A percentile compares a stretch with the other conserved stretches of the same genome.
phyloP scores from a whole-genome alignment of 352 stramenopile species.

The Pythium rhizo-oryzae region DNA sequence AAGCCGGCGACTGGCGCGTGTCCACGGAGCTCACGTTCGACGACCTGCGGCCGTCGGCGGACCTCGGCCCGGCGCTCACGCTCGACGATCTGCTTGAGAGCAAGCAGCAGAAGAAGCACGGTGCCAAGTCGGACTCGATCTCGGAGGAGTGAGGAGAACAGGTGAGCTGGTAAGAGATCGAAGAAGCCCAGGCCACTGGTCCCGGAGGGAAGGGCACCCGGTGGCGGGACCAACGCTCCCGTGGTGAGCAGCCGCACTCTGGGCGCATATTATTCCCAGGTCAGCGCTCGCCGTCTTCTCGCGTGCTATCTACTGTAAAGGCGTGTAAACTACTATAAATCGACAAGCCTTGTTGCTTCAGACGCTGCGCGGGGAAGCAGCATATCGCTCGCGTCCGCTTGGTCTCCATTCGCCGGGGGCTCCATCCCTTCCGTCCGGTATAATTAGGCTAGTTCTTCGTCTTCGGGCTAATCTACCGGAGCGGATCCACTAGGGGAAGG shows the following conservation, averaged over 20 bases:
- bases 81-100: constrained; percentile 31
- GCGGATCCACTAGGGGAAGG: constrained; percentile 34
- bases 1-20: constrained; percentile 27
- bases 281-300: neutral
- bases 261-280: neutral
- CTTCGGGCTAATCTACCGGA: neutral
- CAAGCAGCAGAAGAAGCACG: constrained; percentile 16
- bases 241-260: no score
- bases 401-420: no score
- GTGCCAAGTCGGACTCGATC: constrained; percentile 11
- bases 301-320: constrained; percentile 1
- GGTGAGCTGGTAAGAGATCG: neutral
- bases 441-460: neutral
- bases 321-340: constrained; percentile 19
- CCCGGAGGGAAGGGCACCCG: no score
- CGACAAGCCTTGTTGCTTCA: constrained; percentile 1
- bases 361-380: no score
- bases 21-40: constrained; percentile 33
- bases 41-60: constrained; percentile 23
- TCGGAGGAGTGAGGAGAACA: constrained; percentile 2
- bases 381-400: no score
- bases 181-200: no score
- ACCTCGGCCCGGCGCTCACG: constrained; percentile 23
- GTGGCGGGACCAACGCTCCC: no score
- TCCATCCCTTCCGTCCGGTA: no score